Percentiles rank a stretch among this genome's conserved stretches.
These are phyloP conservation scores for Acacia crassicarpa DNA, from an alignment of 306 rosid genomes.

Conservation along the genomic window DNA sequence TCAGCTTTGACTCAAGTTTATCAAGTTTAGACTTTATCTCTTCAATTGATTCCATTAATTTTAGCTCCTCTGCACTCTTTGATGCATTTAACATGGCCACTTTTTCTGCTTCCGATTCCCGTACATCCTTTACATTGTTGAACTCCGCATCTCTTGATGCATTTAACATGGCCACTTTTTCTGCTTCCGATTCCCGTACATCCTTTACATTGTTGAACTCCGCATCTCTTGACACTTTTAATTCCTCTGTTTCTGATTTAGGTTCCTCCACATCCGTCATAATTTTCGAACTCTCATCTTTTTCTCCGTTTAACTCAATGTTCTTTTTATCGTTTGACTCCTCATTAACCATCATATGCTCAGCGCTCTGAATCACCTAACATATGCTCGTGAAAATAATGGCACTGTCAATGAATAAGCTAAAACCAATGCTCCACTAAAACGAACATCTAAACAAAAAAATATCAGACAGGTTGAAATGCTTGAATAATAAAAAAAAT, in stretches of 20 bases:
- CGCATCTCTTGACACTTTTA: constrained; percentile 22
- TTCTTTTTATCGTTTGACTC: constrained; percentile 36
- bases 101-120: constrained; percentile 27
- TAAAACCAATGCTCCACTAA: constrained; percentile 8
- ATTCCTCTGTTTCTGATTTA: neutral
- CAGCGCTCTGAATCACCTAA: constrained; percentile 46
- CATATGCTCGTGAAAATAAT: constrained; percentile 6
- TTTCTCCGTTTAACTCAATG: constrained; percentile 30
- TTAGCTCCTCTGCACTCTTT: constrained; percentile 42
- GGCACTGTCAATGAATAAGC: neutral
- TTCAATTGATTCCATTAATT: constrained; percentile 62
- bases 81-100: constrained; percentile 25
- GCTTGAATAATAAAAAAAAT: constrained; percentile 15
- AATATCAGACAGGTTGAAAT: neutral
- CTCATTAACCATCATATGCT: constrained; percentile 33
- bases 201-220: constrained; percentile 29
- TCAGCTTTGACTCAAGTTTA: constrained; percentile 72
- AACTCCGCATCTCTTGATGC: constrained; percentile 31
- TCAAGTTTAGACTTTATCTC: constrained; percentile 74
- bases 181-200: constrained; percentile 26
- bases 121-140: constrained; percentile 21
- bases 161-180: constrained; percentile 28
- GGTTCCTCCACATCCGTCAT: constrained; percentile 32
- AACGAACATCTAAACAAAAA: neutral
- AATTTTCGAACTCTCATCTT: constrained; percentile 34